phyloP scores from a whole-genome alignment of 2,329 filamentous ascomycete genomes.

The Sclerotinia trifoliorum region DNA sequence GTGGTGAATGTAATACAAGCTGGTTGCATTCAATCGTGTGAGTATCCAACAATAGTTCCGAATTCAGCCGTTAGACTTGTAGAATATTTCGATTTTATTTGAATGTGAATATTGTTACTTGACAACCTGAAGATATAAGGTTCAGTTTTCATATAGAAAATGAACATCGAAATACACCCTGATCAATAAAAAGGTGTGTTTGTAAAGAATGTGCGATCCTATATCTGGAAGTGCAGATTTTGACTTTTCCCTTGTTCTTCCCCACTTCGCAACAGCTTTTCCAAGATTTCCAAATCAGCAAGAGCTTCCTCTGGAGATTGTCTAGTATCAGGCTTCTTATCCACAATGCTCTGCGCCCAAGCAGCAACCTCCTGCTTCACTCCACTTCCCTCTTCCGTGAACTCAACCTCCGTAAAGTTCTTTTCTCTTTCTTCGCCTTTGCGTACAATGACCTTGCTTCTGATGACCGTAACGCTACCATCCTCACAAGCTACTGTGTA shows the following conservation, averaged over 20 bases:
- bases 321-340: slow-evolving; percentile 31
- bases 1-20: not conserved
- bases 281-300: slow-evolving; percentile 38
- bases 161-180: not conserved
- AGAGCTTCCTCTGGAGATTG: slow-evolving; percentile 35
- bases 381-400: slow-evolving; percentile 36
- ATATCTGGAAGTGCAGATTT: slow-evolving; percentile 33
- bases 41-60: not conserved
- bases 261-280: slow-evolving; percentile 41
- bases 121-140: not conserved
- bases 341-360: slow-evolving; percentile 36
- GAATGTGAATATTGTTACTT: not conserved
- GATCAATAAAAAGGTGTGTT: not conserved
- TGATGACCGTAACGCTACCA: slow-evolving; percentile 35
- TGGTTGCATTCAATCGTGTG: not conserved
- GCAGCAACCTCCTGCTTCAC: slow-evolving; percentile 38
- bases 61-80: not conserved
- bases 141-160: not conserved
- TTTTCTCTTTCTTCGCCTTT: slow-evolving; percentile 34
- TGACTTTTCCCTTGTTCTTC: slow-evolving; percentile 36
- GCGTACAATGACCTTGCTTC: slow-evolving; percentile 35
- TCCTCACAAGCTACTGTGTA: slow-evolving; percentile 39
- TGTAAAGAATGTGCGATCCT: not conserved
- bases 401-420: slow-evolving; percentile 33
- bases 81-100: not conserved